Evolutionary conservation across 208 protist species (phyloP).

Genomic region (Leishmania amazonensis): DNA sequence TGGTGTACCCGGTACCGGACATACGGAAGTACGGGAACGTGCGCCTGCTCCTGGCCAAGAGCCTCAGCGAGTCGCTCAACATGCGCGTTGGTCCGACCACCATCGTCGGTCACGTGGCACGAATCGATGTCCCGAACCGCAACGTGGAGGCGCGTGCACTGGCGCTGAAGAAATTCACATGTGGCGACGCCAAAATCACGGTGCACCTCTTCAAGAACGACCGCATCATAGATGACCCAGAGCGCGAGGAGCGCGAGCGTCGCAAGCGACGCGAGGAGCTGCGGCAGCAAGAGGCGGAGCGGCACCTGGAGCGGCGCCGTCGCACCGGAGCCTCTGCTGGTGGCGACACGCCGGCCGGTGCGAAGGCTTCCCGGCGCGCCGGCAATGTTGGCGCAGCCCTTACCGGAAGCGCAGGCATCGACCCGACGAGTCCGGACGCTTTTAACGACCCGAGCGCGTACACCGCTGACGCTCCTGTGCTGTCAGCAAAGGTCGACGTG

Average conservation of each 20-base stretch:
- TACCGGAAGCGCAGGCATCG: neutral
- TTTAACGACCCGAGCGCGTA: conserved; percentile 23
- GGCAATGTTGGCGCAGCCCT: neutral
- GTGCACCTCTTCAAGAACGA: conserved; percentile 91
- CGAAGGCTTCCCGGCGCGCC: neutral
- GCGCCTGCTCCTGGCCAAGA: conserved; percentile 71
- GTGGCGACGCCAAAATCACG: conserved; percentile 57
- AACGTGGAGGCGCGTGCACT: conserved; percentile 87
- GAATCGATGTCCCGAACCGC: conserved; percentile 81
- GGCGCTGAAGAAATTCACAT: conserved; percentile 74
- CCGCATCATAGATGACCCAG: conserved; percentile 82
- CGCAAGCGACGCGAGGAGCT: conserved; percentile 4
- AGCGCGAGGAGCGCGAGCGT: conserved; percentile 18
- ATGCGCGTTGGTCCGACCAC: conserved; percentile 84
- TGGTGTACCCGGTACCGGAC: conserved; percentile 83
- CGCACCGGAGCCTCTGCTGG: neutral
- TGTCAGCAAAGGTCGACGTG: neutral
- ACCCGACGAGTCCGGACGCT: conserved; percentile 15
- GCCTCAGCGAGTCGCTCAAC: conserved; percentile 80
- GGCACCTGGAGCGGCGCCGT: conserved; percentile 5
- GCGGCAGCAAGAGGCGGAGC: conserved; percentile 2
- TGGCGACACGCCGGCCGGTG: neutral
- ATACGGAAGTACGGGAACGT: conserved; percentile 59
- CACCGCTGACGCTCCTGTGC: neutral
- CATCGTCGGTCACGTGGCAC: conserved; percentile 81